Base-by-base conservation (phyloP, 768 basidiomycete genomes). In the Hirschioporus abietinus region DNA sequence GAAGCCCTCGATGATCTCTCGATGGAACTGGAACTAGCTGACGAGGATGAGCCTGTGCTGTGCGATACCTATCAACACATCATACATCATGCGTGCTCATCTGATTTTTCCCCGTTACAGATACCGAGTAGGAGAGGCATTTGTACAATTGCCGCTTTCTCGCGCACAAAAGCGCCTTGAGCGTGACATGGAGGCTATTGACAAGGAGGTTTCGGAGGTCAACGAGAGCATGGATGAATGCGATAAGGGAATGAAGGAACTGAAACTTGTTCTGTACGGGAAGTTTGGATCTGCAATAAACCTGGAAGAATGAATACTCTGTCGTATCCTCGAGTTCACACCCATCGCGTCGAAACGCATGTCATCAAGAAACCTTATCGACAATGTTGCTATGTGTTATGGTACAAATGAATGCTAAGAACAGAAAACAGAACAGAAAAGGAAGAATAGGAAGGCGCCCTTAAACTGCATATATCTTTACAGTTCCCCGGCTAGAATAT, bases 241-340 rank as follows among this genome's bases (percentile, higher is more conserved):
- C 73, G 89, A 92, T 71, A 81, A 76, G 35, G 80, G 86, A 71
- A 93, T 95, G 92, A 90, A 91, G 73, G 84, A 84, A 64, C 85
- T 95, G 59, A 95, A 95, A 74, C 83, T 90, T 58, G 74, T 81
- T 0, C 74, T 95, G 65, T 97, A 97, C 73, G 92, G 92, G 27
- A 96, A 95, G 77, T 98, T 98, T 74, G 95, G 95, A 23, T 86
- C 84, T 58, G 91, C 95, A 52, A 96, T 96, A 77, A 97, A 97
- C 76, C 84, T 97, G 60, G 95, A 96, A 75, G 92, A 92, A 73
- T 91, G 72, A 74, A 59, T 60, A 18, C 27, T 30, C 57, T 58
- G 60, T 34, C 23, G 60, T 24, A 12, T 61, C 10, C 10, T 24
- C 25, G 30, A 24, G 60, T 1, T 25, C 25, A 15, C 5, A 23